Evolutionary conservation across 2,329 filamentous ascomycete species (phyloP).

Genomic region (Colletotrichum sp.): DNA sequence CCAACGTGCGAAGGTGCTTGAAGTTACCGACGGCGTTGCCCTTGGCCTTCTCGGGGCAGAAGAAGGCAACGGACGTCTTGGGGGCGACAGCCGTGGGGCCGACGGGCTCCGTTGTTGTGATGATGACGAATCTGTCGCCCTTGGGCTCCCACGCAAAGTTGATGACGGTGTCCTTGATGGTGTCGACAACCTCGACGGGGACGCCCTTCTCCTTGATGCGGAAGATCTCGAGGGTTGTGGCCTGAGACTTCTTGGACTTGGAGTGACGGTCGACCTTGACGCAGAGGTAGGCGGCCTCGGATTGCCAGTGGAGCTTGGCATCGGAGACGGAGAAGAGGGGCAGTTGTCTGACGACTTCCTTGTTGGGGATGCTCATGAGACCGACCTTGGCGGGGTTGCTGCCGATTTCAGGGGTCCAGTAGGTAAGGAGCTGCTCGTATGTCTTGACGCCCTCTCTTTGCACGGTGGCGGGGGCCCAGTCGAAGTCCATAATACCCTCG

Average conservation of each 20-base stretch:
- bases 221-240: constrained; percentile 98
- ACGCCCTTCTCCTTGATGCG: constrained; percentile 97
- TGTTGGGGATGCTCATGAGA: constrained; percentile 94
- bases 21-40: constrained; percentile 84
- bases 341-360: constrained; percentile 90
- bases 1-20: constrained; percentile 91
- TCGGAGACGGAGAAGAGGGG: constrained; percentile 99
- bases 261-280: constrained; percentile 99
- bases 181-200: constrained; percentile 96
- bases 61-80: constrained; percentile 95
- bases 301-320: constrained; percentile 99
- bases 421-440: constrained; percentile 96
- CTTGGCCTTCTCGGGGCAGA: constrained; percentile 95
- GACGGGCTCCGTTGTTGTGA: constrained; percentile 87
- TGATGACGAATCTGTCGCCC: constrained; percentile 95
- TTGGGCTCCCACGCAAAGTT: constrained; percentile 99
- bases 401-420: constrained; percentile 98
- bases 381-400: constrained; percentile 98
- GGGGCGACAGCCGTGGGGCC: constrained; percentile 82
- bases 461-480: constrained; percentile 89
- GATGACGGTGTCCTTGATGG: constrained; percentile 97
- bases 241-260: constrained; percentile 98
- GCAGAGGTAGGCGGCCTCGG: constrained; percentile 89
- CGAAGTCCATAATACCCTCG: constrained; percentile 95
- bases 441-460: constrained; percentile 85